Conservation (phyloP, 1,284 basidiomycete genomes). For the Moniliophthora roreri region DNA sequence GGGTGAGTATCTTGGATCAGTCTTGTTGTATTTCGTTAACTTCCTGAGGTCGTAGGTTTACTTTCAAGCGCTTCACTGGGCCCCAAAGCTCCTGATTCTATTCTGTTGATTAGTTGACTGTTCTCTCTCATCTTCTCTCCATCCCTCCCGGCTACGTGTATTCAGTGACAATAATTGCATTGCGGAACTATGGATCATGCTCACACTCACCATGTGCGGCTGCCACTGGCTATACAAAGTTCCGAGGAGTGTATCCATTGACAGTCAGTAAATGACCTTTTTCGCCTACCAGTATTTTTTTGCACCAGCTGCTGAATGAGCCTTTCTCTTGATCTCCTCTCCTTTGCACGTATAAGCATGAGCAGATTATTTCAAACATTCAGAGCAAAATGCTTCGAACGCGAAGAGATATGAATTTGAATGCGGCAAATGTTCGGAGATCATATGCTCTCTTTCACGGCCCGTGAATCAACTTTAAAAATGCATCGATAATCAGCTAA, state of each 20-base stretch:
- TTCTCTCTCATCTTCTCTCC: neutral
- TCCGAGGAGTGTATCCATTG: too few species aligned
- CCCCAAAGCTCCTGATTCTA: neutral
- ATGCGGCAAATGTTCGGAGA: neutral
- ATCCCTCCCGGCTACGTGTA: neutral
- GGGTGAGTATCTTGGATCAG: constrained; percentile 52
- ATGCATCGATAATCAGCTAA: neutral
- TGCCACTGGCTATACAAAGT: too few species aligned
- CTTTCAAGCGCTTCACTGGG: constrained; percentile 77
- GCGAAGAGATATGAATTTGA: too few species aligned
- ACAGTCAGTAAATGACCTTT: too few species aligned
- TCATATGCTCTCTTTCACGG: neutral
- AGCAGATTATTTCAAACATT: too few species aligned
- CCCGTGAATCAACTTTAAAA: neutral
- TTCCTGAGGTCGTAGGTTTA: constrained; percentile 53
- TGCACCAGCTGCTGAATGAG: too few species aligned
- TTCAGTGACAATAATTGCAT: constrained; percentile 2
- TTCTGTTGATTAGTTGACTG: too few species aligned
- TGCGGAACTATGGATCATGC: neutral
- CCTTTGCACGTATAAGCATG: too few species aligned
- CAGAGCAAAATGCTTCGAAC: too few species aligned
- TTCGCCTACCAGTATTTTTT: too few species aligned
- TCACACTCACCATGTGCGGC: neutral
- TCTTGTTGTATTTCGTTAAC: neutral
- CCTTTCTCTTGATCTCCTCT: too few species aligned